A percentile compares a stretch with the other conserved stretches of the same genome.
phyloP scores from a whole-genome alignment of 495 filamentous ascomycete species.

The Podospora appendiculata region DNA sequence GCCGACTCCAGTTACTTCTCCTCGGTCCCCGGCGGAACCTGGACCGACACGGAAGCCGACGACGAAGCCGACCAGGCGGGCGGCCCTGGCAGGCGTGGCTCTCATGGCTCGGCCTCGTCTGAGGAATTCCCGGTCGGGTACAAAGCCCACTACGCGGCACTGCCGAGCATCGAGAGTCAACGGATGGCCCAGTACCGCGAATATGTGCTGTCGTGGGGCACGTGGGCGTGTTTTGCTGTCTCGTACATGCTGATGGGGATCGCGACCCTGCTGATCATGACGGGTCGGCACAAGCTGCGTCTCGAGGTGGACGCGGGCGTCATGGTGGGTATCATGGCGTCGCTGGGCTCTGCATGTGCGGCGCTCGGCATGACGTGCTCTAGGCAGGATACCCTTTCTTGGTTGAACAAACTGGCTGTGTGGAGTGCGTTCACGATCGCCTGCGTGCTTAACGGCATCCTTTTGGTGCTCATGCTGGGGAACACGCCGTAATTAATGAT shows the following conservation, averaged over 20 bases:
- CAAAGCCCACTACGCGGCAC: slow-evolving; percentile 32
- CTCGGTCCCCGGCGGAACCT: slow-evolving; percentile 6
- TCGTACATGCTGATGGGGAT: slow-evolving; percentile 47
- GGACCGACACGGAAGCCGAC: slow-evolving; percentile 23
- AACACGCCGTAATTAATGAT: slow-evolving; percentile 13
- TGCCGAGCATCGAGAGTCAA: slow-evolving; percentile 35
- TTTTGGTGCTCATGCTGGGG: slow-evolving; percentile 40
- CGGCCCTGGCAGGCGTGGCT: slow-evolving; percentile 14
- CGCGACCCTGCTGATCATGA: slow-evolving; percentile 43
- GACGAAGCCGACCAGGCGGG: slow-evolving; percentile 14
- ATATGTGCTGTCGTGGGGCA: slow-evolving; percentile 34
- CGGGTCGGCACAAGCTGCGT: slow-evolving; percentile 44
- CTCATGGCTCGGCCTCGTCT: slow-evolving; percentile 20
- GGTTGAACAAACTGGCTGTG: slow-evolving; percentile 34
- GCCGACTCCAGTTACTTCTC: slow-evolving; percentile 13
- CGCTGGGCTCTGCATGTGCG: slow-evolving; percentile 45
- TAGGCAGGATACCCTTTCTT: slow-evolving; percentile 31
- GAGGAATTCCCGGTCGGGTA: slow-evolving; percentile 33
- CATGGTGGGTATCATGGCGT: slow-evolving; percentile 47
- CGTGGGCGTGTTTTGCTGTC: slow-evolving; percentile 34
- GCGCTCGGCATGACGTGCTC: slow-evolving; percentile 44
- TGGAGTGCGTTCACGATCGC: slow-evolving; percentile 35
- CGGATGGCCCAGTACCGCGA: slow-evolving; percentile 35
- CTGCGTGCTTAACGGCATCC: slow-evolving; percentile 42
- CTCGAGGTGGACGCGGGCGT: slow-evolving; percentile 55